phyloP scores from a whole-genome alignment of 2,329 filamentous ascomycete species.

The Niveomyces coronatus region DNA sequence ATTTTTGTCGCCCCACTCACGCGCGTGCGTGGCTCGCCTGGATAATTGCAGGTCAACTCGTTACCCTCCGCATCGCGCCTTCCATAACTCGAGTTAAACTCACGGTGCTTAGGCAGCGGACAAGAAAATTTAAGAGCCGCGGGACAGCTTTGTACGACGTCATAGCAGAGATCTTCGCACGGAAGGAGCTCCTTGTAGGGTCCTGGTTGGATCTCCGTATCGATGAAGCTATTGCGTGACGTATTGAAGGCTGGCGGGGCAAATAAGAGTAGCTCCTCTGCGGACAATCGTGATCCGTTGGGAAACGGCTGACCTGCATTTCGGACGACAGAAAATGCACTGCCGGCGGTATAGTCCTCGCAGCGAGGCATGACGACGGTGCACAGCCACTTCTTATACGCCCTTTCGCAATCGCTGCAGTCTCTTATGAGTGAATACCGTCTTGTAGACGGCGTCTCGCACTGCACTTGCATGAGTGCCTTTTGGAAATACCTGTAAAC shows the following conservation, averaged over 20 bases:
- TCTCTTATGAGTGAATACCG: conserved; percentile 71
- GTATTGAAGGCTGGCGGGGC: conserved; percentile 22
- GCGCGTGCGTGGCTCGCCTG: conserved; percentile 24
- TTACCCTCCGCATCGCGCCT: conserved; percentile 15
- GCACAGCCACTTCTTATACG: conserved; percentile 94
- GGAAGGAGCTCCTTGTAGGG: conserved; percentile 92
- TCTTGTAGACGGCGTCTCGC: conserved; percentile 62
- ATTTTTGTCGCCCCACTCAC: conserved; percentile 3
- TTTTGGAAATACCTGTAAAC: conserved; percentile 73
- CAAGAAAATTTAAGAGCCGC: conserved; percentile 66
- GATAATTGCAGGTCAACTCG: conserved; percentile 27
- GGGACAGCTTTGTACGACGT: conserved; percentile 77
- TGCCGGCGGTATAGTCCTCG: conserved; percentile 60
- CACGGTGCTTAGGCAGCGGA: conserved; percentile 36
- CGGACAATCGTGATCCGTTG: conserved; percentile 49
- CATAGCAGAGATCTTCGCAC: conserved; percentile 79
- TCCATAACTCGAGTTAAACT: conserved; percentile 28
- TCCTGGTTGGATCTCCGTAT: conserved; percentile 61
- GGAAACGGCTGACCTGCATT: conserved; percentile 63
- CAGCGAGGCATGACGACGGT: conserved; percentile 87
- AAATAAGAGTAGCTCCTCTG: conserved; percentile 14
- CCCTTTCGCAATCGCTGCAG: conserved; percentile 64
- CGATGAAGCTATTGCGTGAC: conserved; percentile 65
- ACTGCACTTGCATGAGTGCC: conserved; percentile 74
- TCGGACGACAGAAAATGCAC: conserved; percentile 39